Conservation (phyloP, 2,329 filamentous ascomycete species). For the Phyllosticta paracitricarpa region DNA sequence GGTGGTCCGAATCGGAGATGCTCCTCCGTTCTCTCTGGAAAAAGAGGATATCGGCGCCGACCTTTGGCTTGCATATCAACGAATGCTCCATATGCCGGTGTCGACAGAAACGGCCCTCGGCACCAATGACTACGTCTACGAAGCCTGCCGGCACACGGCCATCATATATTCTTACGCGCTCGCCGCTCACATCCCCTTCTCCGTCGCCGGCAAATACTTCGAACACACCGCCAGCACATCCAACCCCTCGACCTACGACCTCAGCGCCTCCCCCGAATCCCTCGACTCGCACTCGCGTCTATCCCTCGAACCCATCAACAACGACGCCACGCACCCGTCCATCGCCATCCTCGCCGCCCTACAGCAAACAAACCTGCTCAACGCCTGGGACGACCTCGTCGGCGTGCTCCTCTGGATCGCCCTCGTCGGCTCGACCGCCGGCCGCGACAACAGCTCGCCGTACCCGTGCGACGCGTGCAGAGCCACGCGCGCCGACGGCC, state of each 20-base stretch:
- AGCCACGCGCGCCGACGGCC: not conserved
- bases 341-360: constrained; percentile 6
- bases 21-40: not conserved
- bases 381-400: constrained; percentile 23
- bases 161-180: constrained; percentile 9
- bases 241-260: not conserved
- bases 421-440: constrained; percentile 21
- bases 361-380: constrained; percentile 14
- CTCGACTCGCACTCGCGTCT: not conserved
- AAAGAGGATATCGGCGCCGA: not conserved
- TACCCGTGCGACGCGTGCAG: not conserved
- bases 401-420: constrained; percentile 24
- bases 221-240: not conserved
- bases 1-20: not conserved
- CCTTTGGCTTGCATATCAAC: constrained; percentile 3
- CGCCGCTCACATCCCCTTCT: constrained; percentile 7
- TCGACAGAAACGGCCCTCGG: not conserved
- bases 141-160: constrained; percentile 6
- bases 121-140: constrained; percentile 4
- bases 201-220: constrained; percentile 3
- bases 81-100: constrained; percentile 1
- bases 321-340: constrained; percentile 1
- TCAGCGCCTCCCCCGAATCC: not conserved
- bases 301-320: not conserved
- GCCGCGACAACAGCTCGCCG: constrained; percentile 6